Conservation (phyloP, 345 rosid species). For the Citropsis articulata region DNA sequence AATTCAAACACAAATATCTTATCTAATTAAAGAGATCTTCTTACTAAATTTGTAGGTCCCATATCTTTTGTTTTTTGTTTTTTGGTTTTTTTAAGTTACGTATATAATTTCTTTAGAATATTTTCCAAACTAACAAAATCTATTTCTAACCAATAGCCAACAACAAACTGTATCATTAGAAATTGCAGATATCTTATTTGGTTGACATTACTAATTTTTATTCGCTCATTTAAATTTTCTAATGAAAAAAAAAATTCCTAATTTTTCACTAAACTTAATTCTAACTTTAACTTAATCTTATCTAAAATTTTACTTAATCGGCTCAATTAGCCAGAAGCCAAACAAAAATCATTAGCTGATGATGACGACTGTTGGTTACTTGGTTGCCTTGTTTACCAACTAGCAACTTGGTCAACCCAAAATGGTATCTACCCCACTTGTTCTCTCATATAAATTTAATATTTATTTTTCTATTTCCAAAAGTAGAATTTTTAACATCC, state of each 20-base stretch:
- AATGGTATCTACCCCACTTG: background rate
- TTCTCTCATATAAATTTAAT: background rate
- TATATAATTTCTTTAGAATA: background rate
- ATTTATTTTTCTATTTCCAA: background rate
- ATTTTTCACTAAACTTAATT: background rate
- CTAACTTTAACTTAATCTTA: background rate
- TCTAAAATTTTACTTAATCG: background rate
- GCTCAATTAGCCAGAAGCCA: slow-evolving; percentile 5
- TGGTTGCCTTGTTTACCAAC: slow-evolving; percentile 11
- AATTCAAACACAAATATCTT: background rate
- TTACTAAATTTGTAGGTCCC: background rate
- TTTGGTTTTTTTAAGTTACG: background rate
- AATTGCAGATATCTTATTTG: background rate
- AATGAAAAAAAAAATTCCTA: background rate
- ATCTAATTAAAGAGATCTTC: background rate
- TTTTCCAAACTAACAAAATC: background rate
- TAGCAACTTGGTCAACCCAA: background rate
- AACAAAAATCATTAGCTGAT: slow-evolving; percentile 1
- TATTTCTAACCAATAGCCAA: background rate
- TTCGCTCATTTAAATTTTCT: background rate
- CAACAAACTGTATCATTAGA: background rate
- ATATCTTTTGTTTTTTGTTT: too few relatives aligned
- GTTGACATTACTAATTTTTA: background rate
- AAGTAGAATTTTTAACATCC: background rate
- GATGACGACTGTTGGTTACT: background rate